A percentile compares a stretch with the other conserved stretches of the same genome.
These are phyloP conservation scores for Orbilia javanica DNA, from an alignment of 2,329 filamentous ascomycete species.

Conservation along the genomic window DNA sequence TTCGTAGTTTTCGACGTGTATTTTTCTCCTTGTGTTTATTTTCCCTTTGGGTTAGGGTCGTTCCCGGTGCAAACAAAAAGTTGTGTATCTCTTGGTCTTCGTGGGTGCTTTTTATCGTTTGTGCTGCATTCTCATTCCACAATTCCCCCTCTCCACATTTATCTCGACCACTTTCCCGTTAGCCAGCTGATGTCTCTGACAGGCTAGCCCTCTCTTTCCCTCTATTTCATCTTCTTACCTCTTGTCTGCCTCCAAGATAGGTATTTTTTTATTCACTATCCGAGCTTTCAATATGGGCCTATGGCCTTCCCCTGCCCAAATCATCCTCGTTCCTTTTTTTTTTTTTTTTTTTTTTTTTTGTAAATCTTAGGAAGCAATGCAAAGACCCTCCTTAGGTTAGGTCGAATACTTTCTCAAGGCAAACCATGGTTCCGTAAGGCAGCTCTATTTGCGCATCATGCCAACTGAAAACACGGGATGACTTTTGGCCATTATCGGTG, in stretches of 20 bases:
- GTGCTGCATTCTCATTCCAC: slow-evolving; percentile 13
- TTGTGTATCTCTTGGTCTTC: slow-evolving; percentile 57
- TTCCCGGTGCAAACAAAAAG: slow-evolving; percentile 58
- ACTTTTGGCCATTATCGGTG: too few species aligned
- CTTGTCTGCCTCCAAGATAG: not conserved
- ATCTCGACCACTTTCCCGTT: not conserved
- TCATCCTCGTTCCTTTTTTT: not conserved
- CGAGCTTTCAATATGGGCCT: not conserved
- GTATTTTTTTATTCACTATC: not conserved
- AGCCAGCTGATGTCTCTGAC: not conserved
- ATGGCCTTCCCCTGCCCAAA: not conserved
- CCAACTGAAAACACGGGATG: too few species aligned
- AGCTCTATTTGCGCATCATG: too few species aligned
- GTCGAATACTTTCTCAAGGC: not conserved
- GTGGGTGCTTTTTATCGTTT: slow-evolving; percentile 41
- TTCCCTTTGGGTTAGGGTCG: slow-evolving; percentile 54
- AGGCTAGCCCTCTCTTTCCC: not conserved
- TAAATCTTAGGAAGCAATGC: slow-evolving; percentile 8
- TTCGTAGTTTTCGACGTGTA: slow-evolving; percentile 23
- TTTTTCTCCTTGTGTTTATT: slow-evolving; percentile 19
- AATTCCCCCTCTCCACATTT: slow-evolving; percentile 11
- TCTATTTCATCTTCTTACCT: not conserved
- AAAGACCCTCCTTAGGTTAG: not conserved
- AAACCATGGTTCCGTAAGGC: too few species aligned
- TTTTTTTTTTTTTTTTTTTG: not conserved